Conservation (phyloP, 257 asterid genomes). For the Solanum boliviense region DNA sequence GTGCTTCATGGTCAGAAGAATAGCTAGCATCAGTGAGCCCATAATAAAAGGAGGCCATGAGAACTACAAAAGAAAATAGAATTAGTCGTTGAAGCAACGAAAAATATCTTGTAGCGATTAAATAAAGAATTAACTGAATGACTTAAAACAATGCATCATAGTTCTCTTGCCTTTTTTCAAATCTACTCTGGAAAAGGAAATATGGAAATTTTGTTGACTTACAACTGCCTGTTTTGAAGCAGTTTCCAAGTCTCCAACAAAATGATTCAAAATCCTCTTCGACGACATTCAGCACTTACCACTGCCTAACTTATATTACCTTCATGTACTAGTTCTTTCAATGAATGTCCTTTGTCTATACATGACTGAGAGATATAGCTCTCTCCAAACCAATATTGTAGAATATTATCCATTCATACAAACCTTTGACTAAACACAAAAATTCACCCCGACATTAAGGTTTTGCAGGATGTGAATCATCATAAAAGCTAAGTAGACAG, state of each 20-base stretch:
- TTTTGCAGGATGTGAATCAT: not conserved
- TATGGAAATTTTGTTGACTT: not conserved
- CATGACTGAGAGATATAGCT: not conserved
- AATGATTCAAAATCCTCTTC: not conserved
- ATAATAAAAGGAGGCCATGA: conserved; percentile 83
- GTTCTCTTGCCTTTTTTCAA: not conserved
- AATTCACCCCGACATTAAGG: not conserved
- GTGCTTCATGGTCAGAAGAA: conserved; percentile 84
- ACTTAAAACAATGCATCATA: not conserved
- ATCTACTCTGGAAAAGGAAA: not conserved
- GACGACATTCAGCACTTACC: not conserved
- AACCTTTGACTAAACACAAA: not conserved
- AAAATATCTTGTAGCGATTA: not conserved
- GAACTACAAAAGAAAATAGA: conserved; percentile 38
- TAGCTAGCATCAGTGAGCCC: conserved; percentile 73
- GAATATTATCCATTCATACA: not conserved
- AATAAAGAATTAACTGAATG: not conserved
- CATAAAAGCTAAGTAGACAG: not conserved
- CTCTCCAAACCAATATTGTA: not conserved
- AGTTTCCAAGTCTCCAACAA: not conserved
- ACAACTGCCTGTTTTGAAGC: not conserved
- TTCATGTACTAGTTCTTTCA: not conserved
- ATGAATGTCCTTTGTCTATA: not conserved
- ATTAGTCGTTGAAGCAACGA: not conserved
- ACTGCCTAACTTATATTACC: not conserved